These are phyloP conservation scores for Elaeis oleifera DNA, from an alignment of 202 grass and related monocot species.

Conservation along the genomic window DNA sequence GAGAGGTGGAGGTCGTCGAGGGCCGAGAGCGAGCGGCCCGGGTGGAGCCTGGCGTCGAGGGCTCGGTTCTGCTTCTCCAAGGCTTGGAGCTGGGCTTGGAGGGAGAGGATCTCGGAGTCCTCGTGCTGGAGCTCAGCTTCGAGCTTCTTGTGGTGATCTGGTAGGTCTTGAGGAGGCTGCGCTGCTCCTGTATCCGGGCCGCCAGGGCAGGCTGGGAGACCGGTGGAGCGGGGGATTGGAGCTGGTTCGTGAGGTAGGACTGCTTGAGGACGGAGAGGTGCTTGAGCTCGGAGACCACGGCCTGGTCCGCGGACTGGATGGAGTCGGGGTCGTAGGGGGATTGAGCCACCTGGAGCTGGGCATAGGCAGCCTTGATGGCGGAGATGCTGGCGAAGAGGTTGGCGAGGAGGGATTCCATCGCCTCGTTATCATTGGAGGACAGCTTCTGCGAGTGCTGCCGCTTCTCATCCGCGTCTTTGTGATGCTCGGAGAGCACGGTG, in stretches of 20 bases:
- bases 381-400: constrained; percentile 55
- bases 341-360: constrained; percentile 65
- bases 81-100: constrained; percentile 25
- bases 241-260: constrained; percentile 26
- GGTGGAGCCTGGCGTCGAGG: constrained; percentile 36
- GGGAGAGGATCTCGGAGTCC: constrained; percentile 32
- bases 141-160: constrained; percentile 60
- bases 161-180: constrained; percentile 60
- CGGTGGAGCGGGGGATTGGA: not conserved
- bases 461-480: constrained; percentile 17
- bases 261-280: constrained; percentile 54
- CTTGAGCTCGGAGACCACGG: constrained; percentile 51
- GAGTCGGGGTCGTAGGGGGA: constrained; percentile 50
- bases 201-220: constrained; percentile 11
- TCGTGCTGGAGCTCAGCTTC: constrained; percentile 46
- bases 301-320: constrained; percentile 52
- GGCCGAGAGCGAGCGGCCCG: constrained; percentile 35
- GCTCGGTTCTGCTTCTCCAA: constrained; percentile 20
- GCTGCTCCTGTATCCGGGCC: constrained; percentile 51
- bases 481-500: constrained; percentile 31
- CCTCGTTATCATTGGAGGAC: not conserved
- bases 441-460: constrained; percentile 8
- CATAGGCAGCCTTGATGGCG: constrained; percentile 82
- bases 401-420: constrained; percentile 41
- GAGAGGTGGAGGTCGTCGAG: constrained; percentile 64